Conservation (phyloP, 306 rosid genomes). For the Quercus aquifolioides region DNA sequence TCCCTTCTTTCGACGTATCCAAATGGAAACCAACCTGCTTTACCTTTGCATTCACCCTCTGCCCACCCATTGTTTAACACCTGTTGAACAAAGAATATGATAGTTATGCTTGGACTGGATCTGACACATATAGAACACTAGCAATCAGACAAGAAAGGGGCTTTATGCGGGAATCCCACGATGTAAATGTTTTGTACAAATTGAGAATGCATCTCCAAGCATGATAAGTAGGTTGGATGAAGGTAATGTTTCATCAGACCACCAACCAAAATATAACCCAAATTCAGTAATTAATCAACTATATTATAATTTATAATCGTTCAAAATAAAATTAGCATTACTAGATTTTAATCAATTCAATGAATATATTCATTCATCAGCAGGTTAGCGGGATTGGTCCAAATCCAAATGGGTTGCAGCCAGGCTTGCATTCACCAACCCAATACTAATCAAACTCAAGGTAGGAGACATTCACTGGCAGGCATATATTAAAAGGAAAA, state of each 20-base stretch:
- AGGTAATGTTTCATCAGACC: background rate
- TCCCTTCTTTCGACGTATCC: constrained; percentile 91
- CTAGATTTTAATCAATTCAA: background rate
- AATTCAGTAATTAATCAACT: background rate
- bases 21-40: constrained; percentile 95
- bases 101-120: constrained; percentile 7
- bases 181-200: background rate
- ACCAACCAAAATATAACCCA: background rate
- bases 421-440: background rate
- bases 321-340: background rate
- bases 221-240: background rate
- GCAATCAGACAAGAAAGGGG: background rate
- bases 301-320: background rate
- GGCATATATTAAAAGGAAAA: no score
- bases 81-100: constrained; percentile 33
- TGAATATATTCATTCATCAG: background rate
- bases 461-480: background rate
- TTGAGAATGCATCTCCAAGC: background rate
- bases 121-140: background rate
- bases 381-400: background rate
- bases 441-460: background rate
- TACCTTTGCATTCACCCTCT: constrained; percentile 98
- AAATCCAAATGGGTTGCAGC: background rate
- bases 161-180: background rate
- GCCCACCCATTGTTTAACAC: constrained; percentile 96